phyloP scores from a whole-genome alignment of 371 early-diverging fungal species.

The Mortierella sp. region DNA sequence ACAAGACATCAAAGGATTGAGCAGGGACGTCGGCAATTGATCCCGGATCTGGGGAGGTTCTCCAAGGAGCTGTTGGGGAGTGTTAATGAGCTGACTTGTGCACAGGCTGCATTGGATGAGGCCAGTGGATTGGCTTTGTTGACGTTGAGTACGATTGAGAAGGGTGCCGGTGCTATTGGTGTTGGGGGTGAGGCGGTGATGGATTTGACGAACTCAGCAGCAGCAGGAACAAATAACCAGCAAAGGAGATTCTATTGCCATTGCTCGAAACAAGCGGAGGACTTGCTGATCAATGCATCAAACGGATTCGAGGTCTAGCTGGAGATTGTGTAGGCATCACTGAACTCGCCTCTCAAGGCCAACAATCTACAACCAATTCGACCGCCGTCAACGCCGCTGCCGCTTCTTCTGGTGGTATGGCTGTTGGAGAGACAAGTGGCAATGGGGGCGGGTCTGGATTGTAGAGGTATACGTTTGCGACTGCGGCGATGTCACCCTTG shows the following conservation, averaged over 20 bases:
- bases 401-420: neutral
- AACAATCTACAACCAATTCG: neutral
- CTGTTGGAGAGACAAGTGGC: neutral
- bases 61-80: constrained; percentile 33
- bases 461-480: neutral
- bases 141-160: constrained; percentile 6
- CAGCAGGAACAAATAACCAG: neutral
- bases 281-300: constrained; percentile 30
- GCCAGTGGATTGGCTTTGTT: constrained; percentile 29
- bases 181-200: neutral
- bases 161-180: neutral
- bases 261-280: constrained; percentile 15
- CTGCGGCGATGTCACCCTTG: neutral
- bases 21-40: constrained; percentile 21
- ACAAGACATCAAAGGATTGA: constrained; percentile 22
- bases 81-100: constrained; percentile 36
- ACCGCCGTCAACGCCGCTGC: neutral
- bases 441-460: neutral
- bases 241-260: neutral
- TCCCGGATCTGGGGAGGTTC: constrained; percentile 21
- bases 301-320: constrained; percentile 28
- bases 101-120: constrained; percentile 40
- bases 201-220: neutral
- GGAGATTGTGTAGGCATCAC: constrained; percentile 48
- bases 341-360: constrained; percentile 26